Conservation (phyloP, 176 grass and related monocot genomes). For the Stipa capillata region DNA sequence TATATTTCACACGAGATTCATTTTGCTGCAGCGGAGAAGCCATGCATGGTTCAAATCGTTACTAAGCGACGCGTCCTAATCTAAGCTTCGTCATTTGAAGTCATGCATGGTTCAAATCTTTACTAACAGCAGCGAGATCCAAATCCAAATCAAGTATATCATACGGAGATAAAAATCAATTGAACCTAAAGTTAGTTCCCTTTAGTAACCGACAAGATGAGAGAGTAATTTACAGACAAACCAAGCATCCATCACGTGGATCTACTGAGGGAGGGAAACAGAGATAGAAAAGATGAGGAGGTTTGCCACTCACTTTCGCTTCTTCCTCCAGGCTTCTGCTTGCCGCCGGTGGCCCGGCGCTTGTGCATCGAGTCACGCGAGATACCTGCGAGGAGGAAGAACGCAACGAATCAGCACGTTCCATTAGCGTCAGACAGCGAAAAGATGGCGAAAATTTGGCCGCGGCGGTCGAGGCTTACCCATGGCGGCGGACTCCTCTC, state of each 20-base stretch:
- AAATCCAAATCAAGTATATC: too few species aligned
- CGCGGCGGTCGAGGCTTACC: neutral
- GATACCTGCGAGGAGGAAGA: neutral
- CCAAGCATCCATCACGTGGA: neutral
- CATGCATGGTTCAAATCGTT: too few species aligned
- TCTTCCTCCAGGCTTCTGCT: conserved; percentile 90
- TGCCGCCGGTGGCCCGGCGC: conserved; percentile 72
- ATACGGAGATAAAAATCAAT: too few species aligned
- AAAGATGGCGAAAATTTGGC: neutral
- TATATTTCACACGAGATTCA: neutral
- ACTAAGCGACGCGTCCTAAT: neutral
- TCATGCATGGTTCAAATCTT: neutral
- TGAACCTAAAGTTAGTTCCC: too few species aligned
- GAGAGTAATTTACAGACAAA: neutral
- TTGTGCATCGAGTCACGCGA: too few species aligned
- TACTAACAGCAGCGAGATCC: neutral
- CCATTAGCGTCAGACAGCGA: neutral
- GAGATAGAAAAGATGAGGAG: too few species aligned
- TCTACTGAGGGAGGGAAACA: neutral
- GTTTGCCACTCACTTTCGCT: conserved; percentile 44
- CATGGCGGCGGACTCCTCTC: neutral
- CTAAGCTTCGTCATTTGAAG: neutral
- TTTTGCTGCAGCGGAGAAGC: too few species aligned
- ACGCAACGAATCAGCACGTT: neutral
- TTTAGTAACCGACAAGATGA: too few species aligned